phyloP scores from a whole-genome alignment of 2,329 filamentous ascomycete species.

The Zopfia rhizophila region DNA sequence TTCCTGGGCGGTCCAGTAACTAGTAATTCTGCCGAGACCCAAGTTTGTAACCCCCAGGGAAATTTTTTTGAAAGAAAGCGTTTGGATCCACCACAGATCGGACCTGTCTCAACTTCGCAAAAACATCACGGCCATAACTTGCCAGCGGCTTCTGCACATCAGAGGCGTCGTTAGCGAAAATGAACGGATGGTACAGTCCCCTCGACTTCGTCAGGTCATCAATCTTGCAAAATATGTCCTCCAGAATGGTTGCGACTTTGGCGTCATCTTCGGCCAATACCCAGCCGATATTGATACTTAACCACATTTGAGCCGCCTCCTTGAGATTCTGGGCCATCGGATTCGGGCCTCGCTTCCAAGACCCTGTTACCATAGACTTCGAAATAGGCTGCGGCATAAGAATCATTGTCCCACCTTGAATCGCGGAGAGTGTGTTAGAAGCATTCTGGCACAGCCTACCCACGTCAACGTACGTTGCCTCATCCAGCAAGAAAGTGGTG shows the following conservation, averaged over 20 bases:
- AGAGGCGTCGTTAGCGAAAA: slow-evolving; percentile 4
- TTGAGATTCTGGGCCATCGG: slow-evolving; percentile 5
- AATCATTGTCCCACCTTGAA: slow-evolving; percentile 10
- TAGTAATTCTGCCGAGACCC: too few relatives aligned
- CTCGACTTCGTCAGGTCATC: background rate
- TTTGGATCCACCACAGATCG: slow-evolving; percentile 20
- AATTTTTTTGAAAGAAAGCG: slow-evolving; percentile 18
- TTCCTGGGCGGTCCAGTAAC: too few relatives aligned
- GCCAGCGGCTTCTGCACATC: slow-evolving; percentile 7
- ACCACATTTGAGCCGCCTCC: slow-evolving; percentile 8
- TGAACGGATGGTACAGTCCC: slow-evolving; percentile 1
- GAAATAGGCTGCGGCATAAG: slow-evolving; percentile 15
- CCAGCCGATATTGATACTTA: slow-evolving; percentile 16
- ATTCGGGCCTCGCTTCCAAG: background rate
- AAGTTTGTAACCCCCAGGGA: slow-evolving; percentile 14
- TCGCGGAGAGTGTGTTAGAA: slow-evolving; percentile 1
- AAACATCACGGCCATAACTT: slow-evolving; percentile 11
- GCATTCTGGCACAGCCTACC: slow-evolving; percentile 4
- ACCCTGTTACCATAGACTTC: slow-evolving; percentile 10
- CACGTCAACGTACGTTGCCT: slow-evolving; percentile 8
- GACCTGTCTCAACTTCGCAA: slow-evolving; percentile 16
- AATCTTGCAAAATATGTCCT: slow-evolving; percentile 1
- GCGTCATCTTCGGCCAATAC: slow-evolving; percentile 7
- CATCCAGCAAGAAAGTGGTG: slow-evolving; percentile 13
- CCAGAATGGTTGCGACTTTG: slow-evolving; percentile 2